A percentile compares a stretch with the other conserved stretches of the same genome.
These are phyloP conservation scores for Agaricus subrufescens DNA, from an alignment of 768 basidiomycete genomes.

Conservation along the genomic window DNA sequence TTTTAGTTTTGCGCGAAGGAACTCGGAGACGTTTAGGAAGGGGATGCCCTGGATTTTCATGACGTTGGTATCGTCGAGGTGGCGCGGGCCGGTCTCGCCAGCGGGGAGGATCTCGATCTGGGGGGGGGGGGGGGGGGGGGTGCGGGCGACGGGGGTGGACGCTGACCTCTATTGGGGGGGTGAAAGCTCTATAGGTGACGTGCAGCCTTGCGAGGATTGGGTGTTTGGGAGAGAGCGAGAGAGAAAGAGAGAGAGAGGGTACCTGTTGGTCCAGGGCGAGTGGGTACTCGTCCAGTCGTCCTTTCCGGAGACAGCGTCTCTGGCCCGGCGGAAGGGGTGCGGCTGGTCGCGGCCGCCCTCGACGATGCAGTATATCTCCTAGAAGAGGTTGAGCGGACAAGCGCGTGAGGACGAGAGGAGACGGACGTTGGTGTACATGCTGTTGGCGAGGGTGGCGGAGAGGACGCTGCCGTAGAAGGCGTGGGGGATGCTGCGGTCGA, in stretches of 20 bases:
- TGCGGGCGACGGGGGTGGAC: background rate
- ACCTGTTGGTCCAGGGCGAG: conserved; percentile 89
- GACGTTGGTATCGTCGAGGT: conserved; percentile 61
- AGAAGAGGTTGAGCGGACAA: conserved; percentile 14
- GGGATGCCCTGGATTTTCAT: conserved; percentile 69
- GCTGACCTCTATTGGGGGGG: conserved; percentile 74
- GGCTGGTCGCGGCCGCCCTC: conserved; percentile 58
- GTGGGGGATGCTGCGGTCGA: conserved; percentile 56
- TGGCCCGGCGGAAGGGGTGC: conserved; percentile 76
- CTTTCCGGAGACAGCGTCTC: conserved; percentile 65
- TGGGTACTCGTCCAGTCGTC: conserved; percentile 62
- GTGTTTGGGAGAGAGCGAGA: background rate
- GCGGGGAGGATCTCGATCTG: conserved; percentile 83
- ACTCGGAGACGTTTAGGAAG: conserved; percentile 82
- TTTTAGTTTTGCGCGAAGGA: conserved; percentile 81
- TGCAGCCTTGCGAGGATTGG: conserved; percentile 48
- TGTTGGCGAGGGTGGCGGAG: conserved; percentile 64
- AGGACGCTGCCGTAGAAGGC: conserved; percentile 79
- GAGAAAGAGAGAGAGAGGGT: conserved; percentile 13
- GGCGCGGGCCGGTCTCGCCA: conserved; percentile 77
- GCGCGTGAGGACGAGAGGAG: conserved; percentile 2
- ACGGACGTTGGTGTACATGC: conserved; percentile 62
- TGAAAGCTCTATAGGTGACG: conserved; percentile 67
- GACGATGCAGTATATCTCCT: conserved; percentile 87
- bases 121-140: background rate